These are phyloP conservation scores for Diplodia sapinea DNA, from an alignment of 2,329 filamentous ascomycete genomes.

Conservation along the genomic window DNA sequence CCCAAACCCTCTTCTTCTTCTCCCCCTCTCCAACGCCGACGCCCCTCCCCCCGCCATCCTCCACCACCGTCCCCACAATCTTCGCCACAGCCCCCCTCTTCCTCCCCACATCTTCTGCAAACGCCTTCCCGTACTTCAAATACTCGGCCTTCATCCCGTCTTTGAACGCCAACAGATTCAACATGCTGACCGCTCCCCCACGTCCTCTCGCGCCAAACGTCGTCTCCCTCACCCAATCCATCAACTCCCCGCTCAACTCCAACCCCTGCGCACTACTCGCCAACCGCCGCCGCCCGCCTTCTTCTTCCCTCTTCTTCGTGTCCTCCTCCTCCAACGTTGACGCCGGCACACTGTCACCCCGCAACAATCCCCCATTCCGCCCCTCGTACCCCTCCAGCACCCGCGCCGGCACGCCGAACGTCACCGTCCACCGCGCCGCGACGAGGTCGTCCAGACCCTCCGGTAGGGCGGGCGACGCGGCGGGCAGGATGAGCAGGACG, in stretches of 20 bases:
- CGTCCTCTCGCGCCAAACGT: conserved; percentile 39
- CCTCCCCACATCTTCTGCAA: conserved; percentile 56
- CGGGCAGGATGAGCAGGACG: conserved; percentile 54
- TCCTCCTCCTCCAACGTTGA: conserved; percentile 40
- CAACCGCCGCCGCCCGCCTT: no score
- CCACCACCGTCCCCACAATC: conserved; percentile 64
- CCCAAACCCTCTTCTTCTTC: conserved; percentile 57
- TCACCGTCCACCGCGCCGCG: conserved; percentile 42
- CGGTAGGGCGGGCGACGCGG: conserved; percentile 34
- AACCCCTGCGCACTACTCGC: conserved; percentile 55
- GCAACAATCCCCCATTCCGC: conserved; percentile 48
- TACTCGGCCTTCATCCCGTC: conserved; percentile 60
- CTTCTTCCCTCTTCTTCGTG: conserved; percentile 26
- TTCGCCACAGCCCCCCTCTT: conserved; percentile 65
- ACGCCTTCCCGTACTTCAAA: conserved; percentile 63
- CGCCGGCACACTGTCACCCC: conserved; percentile 46
- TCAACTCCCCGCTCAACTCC: conserved; percentile 60
- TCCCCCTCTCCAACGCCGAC: conserved; percentile 44
- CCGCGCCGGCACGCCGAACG: conserved; percentile 53
- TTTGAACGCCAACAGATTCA: conserved; percentile 67
- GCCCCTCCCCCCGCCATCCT: conserved; percentile 49
- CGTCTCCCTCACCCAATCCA: conserved; percentile 54
- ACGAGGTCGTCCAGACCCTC: background rate
- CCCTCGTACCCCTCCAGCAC: conserved; percentile 47
- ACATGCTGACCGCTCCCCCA: conserved; percentile 62